These are phyloP conservation scores for Boletus sp. DNA, from an alignment of 768 basidiomycete genomes.

Conservation along the genomic window DNA sequence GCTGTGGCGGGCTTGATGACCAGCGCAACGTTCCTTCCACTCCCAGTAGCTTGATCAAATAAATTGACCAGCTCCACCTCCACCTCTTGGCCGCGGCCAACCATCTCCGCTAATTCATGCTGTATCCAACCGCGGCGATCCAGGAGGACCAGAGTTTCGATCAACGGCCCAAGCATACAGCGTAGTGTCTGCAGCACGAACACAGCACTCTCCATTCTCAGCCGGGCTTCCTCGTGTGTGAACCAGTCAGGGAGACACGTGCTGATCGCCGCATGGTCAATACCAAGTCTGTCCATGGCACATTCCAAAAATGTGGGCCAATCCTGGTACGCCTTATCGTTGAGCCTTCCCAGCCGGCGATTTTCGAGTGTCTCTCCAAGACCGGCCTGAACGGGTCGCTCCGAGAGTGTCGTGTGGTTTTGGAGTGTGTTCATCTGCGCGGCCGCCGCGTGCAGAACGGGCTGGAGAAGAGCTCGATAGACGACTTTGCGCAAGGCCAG, in stretches of 20 bases:
- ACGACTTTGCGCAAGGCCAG: constrained; percentile 64
- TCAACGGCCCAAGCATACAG: constrained; percentile 63
- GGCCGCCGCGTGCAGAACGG: constrained; percentile 17
- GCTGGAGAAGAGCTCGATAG: constrained; percentile 64
- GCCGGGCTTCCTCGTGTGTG: constrained; percentile 18
- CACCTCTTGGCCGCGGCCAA: constrained; percentile 24
- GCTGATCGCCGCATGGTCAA: constrained; percentile 13
- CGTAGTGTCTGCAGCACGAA: constrained; percentile 63
- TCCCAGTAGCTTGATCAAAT: constrained; percentile 70
- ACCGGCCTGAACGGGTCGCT: constrained; percentile 17
- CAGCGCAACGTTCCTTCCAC: constrained; percentile 68
- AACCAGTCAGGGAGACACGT: constrained; percentile 21
- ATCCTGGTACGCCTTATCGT: constrained; percentile 44
- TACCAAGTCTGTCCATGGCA: constrained; percentile 27
- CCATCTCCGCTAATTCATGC: constrained; percentile 34
- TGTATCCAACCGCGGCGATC: constrained; percentile 61
- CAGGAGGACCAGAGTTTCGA: constrained; percentile 62
- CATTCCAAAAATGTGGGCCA: constrained; percentile 48
- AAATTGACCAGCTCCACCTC: constrained; percentile 54
- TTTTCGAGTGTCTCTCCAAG: constrained; percentile 41
- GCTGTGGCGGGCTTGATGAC: constrained; percentile 40
- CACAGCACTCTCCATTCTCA: constrained; percentile 40
- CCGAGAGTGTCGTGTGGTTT: neutral
- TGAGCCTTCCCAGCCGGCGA: constrained; percentile 51
- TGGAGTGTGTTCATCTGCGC: neutral